Evolutionary conservation across 2,329 filamentous ascomycete genomes (phyloP).

Genomic region (Paecilomyces formosus): DNA sequence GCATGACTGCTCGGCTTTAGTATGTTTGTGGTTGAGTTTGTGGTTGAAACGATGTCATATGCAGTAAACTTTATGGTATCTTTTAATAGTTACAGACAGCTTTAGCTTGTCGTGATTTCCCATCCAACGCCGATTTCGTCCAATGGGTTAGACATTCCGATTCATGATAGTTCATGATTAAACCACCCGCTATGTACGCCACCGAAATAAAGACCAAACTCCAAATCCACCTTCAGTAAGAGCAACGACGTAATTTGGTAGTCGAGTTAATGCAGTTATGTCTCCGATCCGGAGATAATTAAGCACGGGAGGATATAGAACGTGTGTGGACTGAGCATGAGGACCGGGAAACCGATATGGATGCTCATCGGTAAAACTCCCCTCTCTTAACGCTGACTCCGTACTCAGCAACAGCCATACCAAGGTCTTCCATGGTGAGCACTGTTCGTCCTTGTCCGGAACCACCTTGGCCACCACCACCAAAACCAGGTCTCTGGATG

Average conservation of each 20-base stretch:
- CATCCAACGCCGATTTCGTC: background rate
- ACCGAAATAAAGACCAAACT: background rate
- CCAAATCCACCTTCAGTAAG: background rate
- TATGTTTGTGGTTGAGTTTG: background rate
- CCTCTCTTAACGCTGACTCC: slow-evolving; percentile 95
- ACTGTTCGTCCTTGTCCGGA: slow-evolving; percentile 81
- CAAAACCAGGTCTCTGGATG: slow-evolving; percentile 70
- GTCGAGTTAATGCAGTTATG: background rate
- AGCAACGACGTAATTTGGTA: background rate
- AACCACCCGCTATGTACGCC: background rate
- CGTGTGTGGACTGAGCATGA: background rate
- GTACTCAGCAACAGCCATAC: slow-evolving; percentile 97
- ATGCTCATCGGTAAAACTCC: slow-evolving; percentile 78
- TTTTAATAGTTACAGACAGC: background rate
- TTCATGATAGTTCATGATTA: background rate
- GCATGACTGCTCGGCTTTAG: no score
- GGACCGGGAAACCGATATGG: background rate
- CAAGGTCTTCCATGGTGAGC: slow-evolving; percentile 95
- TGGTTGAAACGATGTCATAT: background rate
- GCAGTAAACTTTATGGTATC: background rate
- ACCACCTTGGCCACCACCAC: slow-evolving; percentile 81
- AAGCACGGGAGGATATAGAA: background rate
- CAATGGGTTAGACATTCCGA: background rate
- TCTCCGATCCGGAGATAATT: background rate
- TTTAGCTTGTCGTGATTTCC: background rate